Base-by-base conservation (phyloP, 352 stramenopile species). In the Globisporangium splendens region DNA sequence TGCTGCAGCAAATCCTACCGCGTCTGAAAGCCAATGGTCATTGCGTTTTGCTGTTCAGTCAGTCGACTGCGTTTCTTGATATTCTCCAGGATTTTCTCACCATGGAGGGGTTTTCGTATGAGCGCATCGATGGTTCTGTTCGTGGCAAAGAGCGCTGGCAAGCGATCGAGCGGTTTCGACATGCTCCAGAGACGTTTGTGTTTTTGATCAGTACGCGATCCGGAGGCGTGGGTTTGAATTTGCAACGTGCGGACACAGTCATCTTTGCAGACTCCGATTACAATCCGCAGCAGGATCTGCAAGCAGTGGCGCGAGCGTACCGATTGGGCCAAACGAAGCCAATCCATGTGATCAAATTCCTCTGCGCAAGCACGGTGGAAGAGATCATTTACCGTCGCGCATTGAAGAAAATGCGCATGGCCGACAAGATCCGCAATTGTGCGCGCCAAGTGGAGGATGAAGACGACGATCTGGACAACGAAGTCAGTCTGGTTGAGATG, bases 141-240 rank as follows among this genome's bases (percentile, higher is more conserved):
- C 79, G 81, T 8, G 79, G 80, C 7, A 89, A 91, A 51, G 83
- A 93, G 56, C 72, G 83, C 15, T 92, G 83, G 83, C 79, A 92
- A 55, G 72, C 76, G 13, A 94, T 94, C 44, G 85, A 94, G 55
- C 77, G 83, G 12, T 94, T 94, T 24, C 75, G 74, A 17, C 79
- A 94, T 56, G 93, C 94, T 51, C 79, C 85, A 0, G 74, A 88
- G 38, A 94, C 96, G 20, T 98, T 98, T 66, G 73, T 90, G 1
- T 93, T 93, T 50, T 53, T 91, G 21, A 83, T 93, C 56, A 90
- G 79, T 47, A 91, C 83, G 10, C 72, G 81, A n/a, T 79, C 77
- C 17, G 83, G 83, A 17, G 81, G 79, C 41, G 67, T 93, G 6
- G 81, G 81, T 8, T 51, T 93, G 21, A 91, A 93, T 53, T 61